A percentile compares a stretch with the other conserved stretches of the same genome.
Evolutionary conservation across 352 stramenopile species (phyloP).

Genomic region (Hyphochytrium catenoides): DNA sequence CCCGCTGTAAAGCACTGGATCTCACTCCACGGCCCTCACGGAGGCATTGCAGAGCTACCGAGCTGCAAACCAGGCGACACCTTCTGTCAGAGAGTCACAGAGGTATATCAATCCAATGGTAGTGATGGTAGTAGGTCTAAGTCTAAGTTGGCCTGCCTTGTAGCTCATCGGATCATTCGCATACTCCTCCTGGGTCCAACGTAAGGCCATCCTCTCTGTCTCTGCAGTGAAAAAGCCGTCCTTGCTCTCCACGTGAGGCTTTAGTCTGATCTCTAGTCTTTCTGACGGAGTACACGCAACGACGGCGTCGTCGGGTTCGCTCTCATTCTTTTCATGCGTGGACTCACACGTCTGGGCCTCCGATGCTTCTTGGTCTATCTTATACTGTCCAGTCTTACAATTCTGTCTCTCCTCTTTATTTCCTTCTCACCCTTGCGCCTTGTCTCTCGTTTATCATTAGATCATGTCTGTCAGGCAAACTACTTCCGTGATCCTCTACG

Average conservation of each 20-base stretch:
- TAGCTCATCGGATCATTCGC: slow-evolving; percentile 56
- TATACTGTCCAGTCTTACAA: too few species aligned
- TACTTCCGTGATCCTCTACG: slow-evolving; percentile 71
- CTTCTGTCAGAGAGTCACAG: slow-evolving; percentile 56
- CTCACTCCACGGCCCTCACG: slow-evolving; percentile 70
- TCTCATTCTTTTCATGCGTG: too few species aligned
- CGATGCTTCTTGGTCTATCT: too few species aligned
- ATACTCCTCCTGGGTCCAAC: slow-evolving; percentile 60
- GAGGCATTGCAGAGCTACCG: slow-evolving; percentile 61
- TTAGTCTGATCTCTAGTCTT: too few species aligned
- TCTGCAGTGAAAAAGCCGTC: background rate
- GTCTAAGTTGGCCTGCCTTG: background rate
- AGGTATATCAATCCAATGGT: slow-evolving; percentile 11
- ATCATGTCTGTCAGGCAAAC: slow-evolving; percentile 56
- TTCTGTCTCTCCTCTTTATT: background rate
- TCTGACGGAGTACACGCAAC: too few species aligned
- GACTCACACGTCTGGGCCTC: too few species aligned
- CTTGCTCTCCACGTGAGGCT: too few species aligned
- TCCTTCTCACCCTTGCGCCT: background rate
- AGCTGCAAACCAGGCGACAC: slow-evolving; percentile 54
- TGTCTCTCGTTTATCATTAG: background rate
- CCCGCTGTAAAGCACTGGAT: slow-evolving; percentile 70
- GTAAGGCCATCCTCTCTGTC: slow-evolving; percentile 9
- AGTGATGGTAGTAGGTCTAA: background rate
- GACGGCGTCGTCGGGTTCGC: too few species aligned